Percentiles rank a stretch among this genome's conserved stretches.
These are phyloP conservation scores for Jamesozyma gamospora DNA, from an alignment of 805 yeast species.

Conservation along the genomic window DNA sequence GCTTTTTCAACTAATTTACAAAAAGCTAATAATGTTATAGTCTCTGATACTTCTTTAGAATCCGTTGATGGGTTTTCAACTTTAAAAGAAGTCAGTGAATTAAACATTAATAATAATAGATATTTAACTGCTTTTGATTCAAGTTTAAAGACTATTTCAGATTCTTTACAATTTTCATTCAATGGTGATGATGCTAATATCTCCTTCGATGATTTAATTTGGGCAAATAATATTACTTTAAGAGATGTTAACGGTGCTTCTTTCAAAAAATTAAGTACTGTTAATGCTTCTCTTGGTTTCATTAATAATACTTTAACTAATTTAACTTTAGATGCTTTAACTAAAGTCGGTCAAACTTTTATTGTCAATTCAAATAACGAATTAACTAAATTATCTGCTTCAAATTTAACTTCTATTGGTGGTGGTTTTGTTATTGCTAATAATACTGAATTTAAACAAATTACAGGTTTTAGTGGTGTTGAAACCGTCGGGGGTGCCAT, in stretches of 20 bases:
- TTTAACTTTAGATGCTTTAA: conserved; percentile 46
- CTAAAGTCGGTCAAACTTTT: conserved; percentile 69
- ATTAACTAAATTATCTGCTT: conserved; percentile 58
- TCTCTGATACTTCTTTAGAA: conserved; percentile 65
- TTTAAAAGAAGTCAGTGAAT: conserved; percentile 38
- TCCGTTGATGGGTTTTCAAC: conserved; percentile 54
- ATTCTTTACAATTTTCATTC: conserved; percentile 67
- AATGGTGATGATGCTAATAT: conserved; percentile 74
- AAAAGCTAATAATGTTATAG: conserved; percentile 56
- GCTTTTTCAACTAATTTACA: conserved; percentile 62
- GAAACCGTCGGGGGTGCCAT: conserved; percentile 83
- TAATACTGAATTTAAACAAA: conserved; percentile 59
- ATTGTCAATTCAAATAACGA: conserved; percentile 64
- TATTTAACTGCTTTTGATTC: conserved; percentile 65
- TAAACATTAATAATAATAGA: conserved; percentile 86
- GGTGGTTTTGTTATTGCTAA: conserved; percentile 90
- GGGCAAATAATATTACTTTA: conserved; percentile 86
- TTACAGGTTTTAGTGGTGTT: conserved; percentile 68
- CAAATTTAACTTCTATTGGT: conserved; percentile 61
- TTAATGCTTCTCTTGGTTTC: conserved; percentile 79
- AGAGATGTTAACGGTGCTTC: conserved; percentile 69
- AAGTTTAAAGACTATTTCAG: conserved; percentile 62
- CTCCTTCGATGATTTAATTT: conserved; percentile 53
- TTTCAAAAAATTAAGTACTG: conserved; percentile 53
- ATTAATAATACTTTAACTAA: conserved; percentile 56